Base-by-base conservation (phyloP, 805 yeast genomes). In the Saccharomycopsis amapae region DNA sequence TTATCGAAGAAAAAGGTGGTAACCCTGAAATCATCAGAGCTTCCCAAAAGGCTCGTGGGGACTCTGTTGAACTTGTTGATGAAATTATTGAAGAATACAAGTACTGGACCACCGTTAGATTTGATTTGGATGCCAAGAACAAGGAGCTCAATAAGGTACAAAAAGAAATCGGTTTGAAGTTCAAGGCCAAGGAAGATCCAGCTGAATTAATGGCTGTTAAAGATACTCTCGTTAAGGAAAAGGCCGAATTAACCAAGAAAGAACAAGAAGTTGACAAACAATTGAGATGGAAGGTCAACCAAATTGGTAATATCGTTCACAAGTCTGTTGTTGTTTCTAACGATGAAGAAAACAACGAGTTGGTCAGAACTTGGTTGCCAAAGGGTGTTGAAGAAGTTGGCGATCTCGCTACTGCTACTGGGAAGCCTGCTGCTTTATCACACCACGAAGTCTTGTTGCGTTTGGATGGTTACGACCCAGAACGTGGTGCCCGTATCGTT, bases 401-500 rank as follows among this genome's bases (percentile, higher is more conserved):
- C 36, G 72, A 75, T 52, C 64, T 76, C 54, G 94, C 94, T 48
- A 71, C 88, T 57, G 90, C 82, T 40, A 81, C 94, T 44, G 84
- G 85, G 51, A 71, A 74, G 41, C 79, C 79, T 53, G 95, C 94
- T 48, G 67, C 67, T 28, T 76, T 90, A 62, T 89, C 97, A 26
- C 98, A 93, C 64, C 97, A 93, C 63, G 98, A 93, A 72, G 82
- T 93, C 45, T 73, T 93, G 55, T 75, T 94, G 58, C 82, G 97
- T 69, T 73, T 93, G 56, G 97, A 93, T 62, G 98, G 98, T 55
- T 93, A 89, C 65, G 98, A 93, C 64, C 97, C 97, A 55, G 97
- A 93, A 69, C 84, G 98, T 72, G 98, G 98, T 66, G 95, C 87
- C 51, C 86, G 87, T 70, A 81, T 93, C 56, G 89, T 90, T 49